Base-by-base conservation (phyloP, 805 yeast genomes). In the Metschnikowia drakensbergensis region DNA sequence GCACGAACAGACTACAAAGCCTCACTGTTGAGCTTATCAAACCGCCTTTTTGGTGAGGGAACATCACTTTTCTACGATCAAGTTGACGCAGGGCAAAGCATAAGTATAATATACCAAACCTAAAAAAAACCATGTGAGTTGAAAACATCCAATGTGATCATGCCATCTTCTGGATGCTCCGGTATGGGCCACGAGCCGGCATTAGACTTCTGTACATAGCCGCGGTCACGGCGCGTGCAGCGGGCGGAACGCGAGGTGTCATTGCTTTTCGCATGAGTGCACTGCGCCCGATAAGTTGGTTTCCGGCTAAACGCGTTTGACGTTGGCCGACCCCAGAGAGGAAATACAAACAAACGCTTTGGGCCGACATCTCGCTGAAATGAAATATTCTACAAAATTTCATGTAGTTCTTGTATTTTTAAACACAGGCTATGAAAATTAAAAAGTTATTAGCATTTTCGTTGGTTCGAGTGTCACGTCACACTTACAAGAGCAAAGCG, bases 401-500 rank as follows among this genome's bases (percentile, higher is more conserved):
- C 43, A 40, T 31, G 3, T 7, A 40, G n/a, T 23, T 10, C 11
- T 23, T 23, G 35, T 40, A 40, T 31, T 23, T 31, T 17, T 3
- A 10, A 31, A 31, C 35, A 39, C 11, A 40, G 7, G 31, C 31
- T 40, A 25, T 25, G 36, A 40, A 31, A 31, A 31, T 25, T 40
- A 40, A 23, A 30, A 30, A 40, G 35, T 40, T 29, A 23, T 36
- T 39, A 13, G 26, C 30, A 30, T 39, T 11, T 2, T n/a, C 29
- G 27, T n/a, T 26, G 29, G 41, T 27, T 27, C 41, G 6, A 37
- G 10, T 30, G 36, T 23, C 29, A 10, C 29, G 23, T 23, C 33
- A 10, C 23, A 17, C 45, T 48, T 47, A 56, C 54, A 56, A 49
- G 41, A 56, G 51, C 33, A 56, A 48, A 33, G 59, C 59, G 41